Conservation (phyloP, 257 asterid species). For the Solanum tarapatanum region DNA sequence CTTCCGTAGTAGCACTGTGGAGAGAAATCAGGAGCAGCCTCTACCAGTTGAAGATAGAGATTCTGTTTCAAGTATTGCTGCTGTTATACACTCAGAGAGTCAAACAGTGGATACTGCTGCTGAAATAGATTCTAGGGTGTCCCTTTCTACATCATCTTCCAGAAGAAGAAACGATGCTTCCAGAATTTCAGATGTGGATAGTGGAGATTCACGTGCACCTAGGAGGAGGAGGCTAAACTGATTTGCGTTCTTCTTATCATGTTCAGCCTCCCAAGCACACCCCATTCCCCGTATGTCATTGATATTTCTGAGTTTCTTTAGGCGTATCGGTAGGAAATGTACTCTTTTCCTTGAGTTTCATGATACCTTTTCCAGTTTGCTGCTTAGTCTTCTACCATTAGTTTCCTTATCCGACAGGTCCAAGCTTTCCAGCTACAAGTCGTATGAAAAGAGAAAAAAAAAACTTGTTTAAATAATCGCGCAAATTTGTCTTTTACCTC, state of each 20-base stretch:
- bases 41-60: constrained; percentile 73
- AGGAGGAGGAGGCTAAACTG: constrained; percentile 81
- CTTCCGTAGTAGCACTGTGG: constrained; percentile 32
- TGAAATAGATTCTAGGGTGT: constrained; percentile 77
- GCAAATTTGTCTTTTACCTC: not conserved
- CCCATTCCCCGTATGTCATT: not conserved
- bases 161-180: constrained; percentile 69
- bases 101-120: constrained; percentile 82
- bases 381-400: not conserved
- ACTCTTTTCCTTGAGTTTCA: not conserved
- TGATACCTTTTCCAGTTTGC: not conserved
- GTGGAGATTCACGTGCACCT: constrained; percentile 90
- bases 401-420: not conserved
- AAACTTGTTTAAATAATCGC: not conserved
- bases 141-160: constrained; percentile 78
- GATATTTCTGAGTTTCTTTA: not conserved
- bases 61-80: constrained; percentile 91
- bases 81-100: constrained; percentile 93
- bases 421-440: not conserved
- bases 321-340: not conserved
- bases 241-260: not conserved
- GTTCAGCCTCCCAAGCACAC: not conserved
- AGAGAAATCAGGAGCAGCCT: constrained; percentile 37
- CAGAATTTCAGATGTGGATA: constrained; percentile 78
- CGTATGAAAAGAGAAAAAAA: not conserved